These are phyloP conservation scores for Acmispon strigosus DNA, from an alignment of 306 rosid species.

Conservation along the genomic window DNA sequence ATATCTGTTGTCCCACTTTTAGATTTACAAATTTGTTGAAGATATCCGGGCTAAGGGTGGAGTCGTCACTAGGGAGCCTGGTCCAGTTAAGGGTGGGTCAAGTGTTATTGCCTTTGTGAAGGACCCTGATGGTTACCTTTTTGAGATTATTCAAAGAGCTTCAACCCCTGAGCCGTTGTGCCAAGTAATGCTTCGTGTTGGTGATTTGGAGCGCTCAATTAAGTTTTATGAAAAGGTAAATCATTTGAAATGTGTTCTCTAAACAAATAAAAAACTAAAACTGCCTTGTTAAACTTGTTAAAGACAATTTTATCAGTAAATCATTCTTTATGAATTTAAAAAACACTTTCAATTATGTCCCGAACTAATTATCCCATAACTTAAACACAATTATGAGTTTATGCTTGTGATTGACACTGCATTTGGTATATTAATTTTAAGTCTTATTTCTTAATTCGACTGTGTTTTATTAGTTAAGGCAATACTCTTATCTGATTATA, in stretches of 20 bases:
- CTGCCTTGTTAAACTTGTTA: no score
- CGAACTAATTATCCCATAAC: background rate
- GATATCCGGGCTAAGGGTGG: constrained; percentile 70
- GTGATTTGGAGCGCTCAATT: constrained; percentile 78
- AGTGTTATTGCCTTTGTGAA: constrained; percentile 70
- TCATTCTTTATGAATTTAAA: background rate
- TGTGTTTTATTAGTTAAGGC: background rate
- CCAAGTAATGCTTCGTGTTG: constrained; percentile 98
- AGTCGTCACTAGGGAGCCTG: constrained; percentile 76
- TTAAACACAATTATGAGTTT: background rate
- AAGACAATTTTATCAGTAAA: background rate
- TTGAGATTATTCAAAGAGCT: constrained; percentile 78
- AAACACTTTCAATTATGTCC: background rate
- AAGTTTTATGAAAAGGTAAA: constrained; percentile 91
- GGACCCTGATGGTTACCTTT: constrained; percentile 90
- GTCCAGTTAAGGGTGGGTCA: constrained; percentile 80
- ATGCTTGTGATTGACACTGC: background rate
- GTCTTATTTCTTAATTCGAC: background rate
- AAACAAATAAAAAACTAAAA: no score
- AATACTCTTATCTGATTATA: constrained; percentile 12
- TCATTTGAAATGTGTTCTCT: no score
- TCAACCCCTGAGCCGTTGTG: constrained; percentile 81
- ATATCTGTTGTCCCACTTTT: constrained; percentile 6
- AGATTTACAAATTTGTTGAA: constrained; percentile 86
- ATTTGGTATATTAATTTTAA: background rate